Evolutionary conservation across 1,284 basidiomycete species (phyloP), one percentile per base, ranked within the genome.

Genomic region (Naganishia sp.): DNA sequence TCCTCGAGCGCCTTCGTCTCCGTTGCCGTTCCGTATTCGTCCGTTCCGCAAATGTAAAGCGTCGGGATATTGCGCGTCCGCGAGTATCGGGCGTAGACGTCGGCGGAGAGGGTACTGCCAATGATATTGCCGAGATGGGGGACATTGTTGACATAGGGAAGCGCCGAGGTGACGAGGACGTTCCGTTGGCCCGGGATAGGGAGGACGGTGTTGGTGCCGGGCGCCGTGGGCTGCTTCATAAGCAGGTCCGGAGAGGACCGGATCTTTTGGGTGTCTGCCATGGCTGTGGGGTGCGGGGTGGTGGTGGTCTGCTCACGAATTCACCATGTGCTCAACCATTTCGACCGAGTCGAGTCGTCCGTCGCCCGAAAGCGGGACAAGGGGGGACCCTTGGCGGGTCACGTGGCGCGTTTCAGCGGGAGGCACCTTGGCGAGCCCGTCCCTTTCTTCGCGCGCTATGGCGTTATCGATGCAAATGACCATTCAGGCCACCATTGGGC

Each of bases 111-210:
- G 9, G 77, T 78, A 23, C 77, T 79, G 11, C 96, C 96, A 75
- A 99, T 98, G 78, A 99, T 96, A 80, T 99, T 99, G 55, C 95
- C 95, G 87, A 99, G 86, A 83, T 99, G 96, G 28, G 96, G 96
- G 16, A 98, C 95, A 76, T 99, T 99, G 81, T 99, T 99, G 79
- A 96, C 98, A 77, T 95, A 99, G 15, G 96, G 96, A 64, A 99
- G 81, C 45, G 96, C 95, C 67, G 94, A 97, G 10, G 96, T 98
- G 76, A 99, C 88, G 48, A 99, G 83, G 57, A 97, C 82, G 75
- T 97, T 97, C 63, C 83, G 83, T 78, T 93, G 59, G 16, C 59
- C 59, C 2, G 48, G 48, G 21, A 61, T 25, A 7, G 59, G 59
- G 49, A 61, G 59, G 36, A 61, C 59, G 33, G 33, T 61, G 16